phyloP scores from a whole-genome alignment of 2,329 filamentous ascomycete genomes.

The Penicillium sp. region DNA sequence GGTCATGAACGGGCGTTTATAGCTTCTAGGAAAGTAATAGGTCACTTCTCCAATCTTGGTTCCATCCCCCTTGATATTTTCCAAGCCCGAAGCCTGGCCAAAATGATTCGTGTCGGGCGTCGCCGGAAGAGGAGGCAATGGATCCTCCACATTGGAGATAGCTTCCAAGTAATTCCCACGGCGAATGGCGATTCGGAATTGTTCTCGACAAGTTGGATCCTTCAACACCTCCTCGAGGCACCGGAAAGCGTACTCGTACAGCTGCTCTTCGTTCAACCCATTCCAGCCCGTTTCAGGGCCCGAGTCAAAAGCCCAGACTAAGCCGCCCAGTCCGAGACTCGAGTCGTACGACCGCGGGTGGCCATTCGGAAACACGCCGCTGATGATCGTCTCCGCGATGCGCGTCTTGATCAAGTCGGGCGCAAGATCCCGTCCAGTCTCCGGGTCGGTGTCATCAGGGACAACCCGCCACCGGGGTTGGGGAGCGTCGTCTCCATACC shows the following conservation, averaged over 20 bases:
- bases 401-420: slow-evolving; percentile 11
- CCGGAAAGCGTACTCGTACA: slow-evolving; percentile 24
- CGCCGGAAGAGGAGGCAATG: slow-evolving; percentile 22
- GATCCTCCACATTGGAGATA: slow-evolving; percentile 18
- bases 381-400: slow-evolving; percentile 6
- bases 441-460: background rate
- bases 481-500: slow-evolving; percentile 13
- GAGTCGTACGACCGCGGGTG: slow-evolving; percentile 6
- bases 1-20: too few relatives aligned
- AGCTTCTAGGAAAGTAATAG: too few relatives aligned
- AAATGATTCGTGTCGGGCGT: slow-evolving; percentile 10
- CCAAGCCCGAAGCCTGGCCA: background rate
- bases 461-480: slow-evolving; percentile 14
- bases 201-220: slow-evolving; percentile 12
- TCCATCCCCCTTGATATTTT: background rate
- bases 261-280: slow-evolving; percentile 3
- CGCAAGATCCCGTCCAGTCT: background rate
- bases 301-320: slow-evolving; percentile 22
- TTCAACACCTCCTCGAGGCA: slow-evolving; percentile 17
- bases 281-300: slow-evolving; percentile 8
- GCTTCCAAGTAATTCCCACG: slow-evolving; percentile 3
- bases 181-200: slow-evolving; percentile 10
- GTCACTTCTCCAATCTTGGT: background rate
- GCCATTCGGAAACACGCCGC: slow-evolving; percentile 1
- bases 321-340: slow-evolving; percentile 8